Evolutionary conservation across 192 early-diverging fungal species (phyloP).

Genomic region (Rhizophagus sp.): DNA sequence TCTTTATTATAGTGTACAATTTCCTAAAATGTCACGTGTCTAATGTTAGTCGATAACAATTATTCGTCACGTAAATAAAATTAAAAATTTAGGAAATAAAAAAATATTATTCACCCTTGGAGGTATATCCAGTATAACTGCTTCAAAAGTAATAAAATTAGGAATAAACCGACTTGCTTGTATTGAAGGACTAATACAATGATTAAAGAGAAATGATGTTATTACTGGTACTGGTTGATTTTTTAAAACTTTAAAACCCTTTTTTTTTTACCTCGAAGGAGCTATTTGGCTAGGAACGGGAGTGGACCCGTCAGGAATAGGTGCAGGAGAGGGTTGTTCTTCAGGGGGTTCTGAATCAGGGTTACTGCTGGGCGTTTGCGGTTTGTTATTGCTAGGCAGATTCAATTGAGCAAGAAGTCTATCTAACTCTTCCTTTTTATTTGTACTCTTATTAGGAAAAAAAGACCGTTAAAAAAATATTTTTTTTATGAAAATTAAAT

Average conservation of each 20-base stretch:
- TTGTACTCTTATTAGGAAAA: neutral
- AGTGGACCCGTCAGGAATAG: neutral
- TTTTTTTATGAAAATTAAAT: neutral
- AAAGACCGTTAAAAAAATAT: neutral
- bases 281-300: neutral
- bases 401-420: neutral
- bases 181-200: conserved; percentile 25
- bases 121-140: conserved; percentile 82
- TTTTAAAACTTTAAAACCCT: neutral
- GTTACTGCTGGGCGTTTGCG: no score
- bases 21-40: conserved; percentile 50
- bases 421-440: neutral
- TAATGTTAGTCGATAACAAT: neutral
- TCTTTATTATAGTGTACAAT: conserved; percentile 92
- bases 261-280: neutral
- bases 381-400: neutral
- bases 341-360: neutral
- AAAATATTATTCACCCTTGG: conserved; percentile 60
- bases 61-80: neutral
- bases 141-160: conserved; percentile 68
- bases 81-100: neutral
- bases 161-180: conserved; percentile 44
- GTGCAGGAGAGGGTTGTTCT: neutral
- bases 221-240: neutral
- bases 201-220: neutral